Evolutionary conservation across 495 filamentous ascomycete species (phyloP), one percentile per base, ranked within the genome.

Genomic region (Melanomma pulvis-pyrius): DNA sequence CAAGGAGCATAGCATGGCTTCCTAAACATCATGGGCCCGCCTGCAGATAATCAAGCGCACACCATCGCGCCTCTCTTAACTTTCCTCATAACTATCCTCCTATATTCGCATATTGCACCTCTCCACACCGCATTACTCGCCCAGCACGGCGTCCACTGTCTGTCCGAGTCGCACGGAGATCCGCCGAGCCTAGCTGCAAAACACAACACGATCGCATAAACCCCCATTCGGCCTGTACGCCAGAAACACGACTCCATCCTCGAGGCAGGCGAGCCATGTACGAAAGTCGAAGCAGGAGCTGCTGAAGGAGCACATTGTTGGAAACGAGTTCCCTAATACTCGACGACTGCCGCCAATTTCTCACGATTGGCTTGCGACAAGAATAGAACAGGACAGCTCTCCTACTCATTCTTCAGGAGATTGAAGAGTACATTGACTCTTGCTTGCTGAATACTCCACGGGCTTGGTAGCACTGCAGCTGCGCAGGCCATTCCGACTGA

Each of bases 261-360:
- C 28, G 51, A 9, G 51, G 22, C 5, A 44, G 22, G 9, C 54
- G 19, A 57, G 17, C 22, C 47, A 61, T 61, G 58, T 39, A 61
- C 32, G 58, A 61, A 26, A 13, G 28, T 24, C 29, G 63, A 30
- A 28, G 22, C 2, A 59, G 34, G 15, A n/a, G 28, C 28, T 44
- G 55, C 56, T 67, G 53, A 59, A 60, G 22, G 47, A 28, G 58
- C 39, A 21, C 30, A 48, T 17, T 29, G 28, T 13, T 24, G 11
- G n/a, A 25, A 19, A 15, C 32, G 9, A 25, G 25, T 47, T 19
- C 17, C 24, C 25, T 8, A 1, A 26, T 8, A 26, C 9, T 25
- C 46, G 26, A 36, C 46, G n/a, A 29, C 15, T 53, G 46, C 59
- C 1, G 28, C 46, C 26, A 5, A 15, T 19, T 13, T 21, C 29